Percentiles rank a stretch among this genome's conserved stretches.
phyloP scores from a whole-genome alignment of 805 yeast genomes.

The Kodamaea neixiangensis region DNA sequence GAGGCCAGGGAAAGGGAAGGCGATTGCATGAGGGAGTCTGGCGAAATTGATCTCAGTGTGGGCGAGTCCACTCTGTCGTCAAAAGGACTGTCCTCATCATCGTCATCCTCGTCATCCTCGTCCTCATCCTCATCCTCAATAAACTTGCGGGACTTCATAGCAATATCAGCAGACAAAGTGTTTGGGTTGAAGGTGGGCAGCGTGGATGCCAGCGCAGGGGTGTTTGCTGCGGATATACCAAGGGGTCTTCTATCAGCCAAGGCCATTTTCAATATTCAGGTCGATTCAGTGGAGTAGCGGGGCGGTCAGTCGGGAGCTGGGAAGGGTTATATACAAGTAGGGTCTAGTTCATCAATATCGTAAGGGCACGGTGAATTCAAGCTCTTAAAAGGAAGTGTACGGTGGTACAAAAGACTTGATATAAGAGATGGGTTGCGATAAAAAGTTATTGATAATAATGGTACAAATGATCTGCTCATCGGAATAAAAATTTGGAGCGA shows the following conservation, averaged over 20 bases:
- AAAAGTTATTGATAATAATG: slow-evolving; percentile 6
- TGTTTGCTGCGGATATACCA: slow-evolving; percentile 51
- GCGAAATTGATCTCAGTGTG: slow-evolving; percentile 43
- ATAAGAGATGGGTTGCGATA: slow-evolving; percentile 6
- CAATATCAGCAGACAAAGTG: slow-evolving; percentile 19
- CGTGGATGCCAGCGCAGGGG: slow-evolving; percentile 32
- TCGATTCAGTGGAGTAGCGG: neutral
- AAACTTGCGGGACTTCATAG: slow-evolving; percentile 1
- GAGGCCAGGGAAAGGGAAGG: slow-evolving; percentile 14
- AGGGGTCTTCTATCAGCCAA: slow-evolving; percentile 68
- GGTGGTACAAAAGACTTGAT: slow-evolving; percentile 9
- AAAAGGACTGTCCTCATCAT: too few species aligned
- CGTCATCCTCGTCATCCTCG: slow-evolving; percentile 3
- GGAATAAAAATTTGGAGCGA: neutral
- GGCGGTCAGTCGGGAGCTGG: neutral
- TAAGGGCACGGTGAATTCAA: too few species aligned
- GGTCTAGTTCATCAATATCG: slow-evolving; percentile 3
- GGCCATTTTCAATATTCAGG: slow-evolving; percentile 45
- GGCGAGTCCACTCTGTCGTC: slow-evolving; percentile 18
- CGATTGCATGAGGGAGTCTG: slow-evolving; percentile 40
- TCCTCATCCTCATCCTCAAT: neutral
- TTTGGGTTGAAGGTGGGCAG: slow-evolving; percentile 43
- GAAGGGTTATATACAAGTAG: slow-evolving; percentile 1
- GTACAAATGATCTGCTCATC: slow-evolving; percentile 6
- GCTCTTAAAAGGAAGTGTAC: too few species aligned